Evolutionary conservation across 2,329 filamentous ascomycete genomes (phyloP).

Genomic region (Colletotrichum costaricense): DNA sequence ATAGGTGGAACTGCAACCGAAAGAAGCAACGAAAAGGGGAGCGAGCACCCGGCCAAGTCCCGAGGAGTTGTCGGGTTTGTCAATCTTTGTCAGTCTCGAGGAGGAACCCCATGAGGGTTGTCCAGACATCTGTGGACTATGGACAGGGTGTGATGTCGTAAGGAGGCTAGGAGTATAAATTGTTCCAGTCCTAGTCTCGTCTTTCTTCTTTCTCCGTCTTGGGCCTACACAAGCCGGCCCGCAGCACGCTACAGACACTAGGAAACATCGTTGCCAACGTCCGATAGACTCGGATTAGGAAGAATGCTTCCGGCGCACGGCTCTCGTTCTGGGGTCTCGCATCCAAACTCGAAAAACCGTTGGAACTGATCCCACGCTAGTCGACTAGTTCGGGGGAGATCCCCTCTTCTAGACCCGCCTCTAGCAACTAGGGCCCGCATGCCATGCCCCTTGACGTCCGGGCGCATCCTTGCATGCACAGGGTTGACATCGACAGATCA

Average conservation of each 20-base stretch:
- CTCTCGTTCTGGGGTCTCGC: not conserved
- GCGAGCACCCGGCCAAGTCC: not conserved
- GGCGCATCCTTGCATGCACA: not conserved
- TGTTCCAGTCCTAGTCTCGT: not conserved
- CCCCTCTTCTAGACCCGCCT: slow-evolving; percentile 3
- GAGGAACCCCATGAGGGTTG: not conserved
- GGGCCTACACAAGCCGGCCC: not conserved
- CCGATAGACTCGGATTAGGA: not conserved
- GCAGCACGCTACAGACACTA: too few species aligned
- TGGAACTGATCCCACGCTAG: slow-evolving; percentile 6
- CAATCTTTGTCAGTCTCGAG: slow-evolving; percentile 14
- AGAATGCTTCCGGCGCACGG: not conserved
- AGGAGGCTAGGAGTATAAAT: not conserved
- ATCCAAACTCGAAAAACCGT: not conserved
- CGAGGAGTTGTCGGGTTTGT: slow-evolving; percentile 1
- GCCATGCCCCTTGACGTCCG: not conserved
- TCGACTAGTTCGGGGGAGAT: not conserved
- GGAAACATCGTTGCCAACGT: not conserved
- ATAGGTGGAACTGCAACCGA: not conserved
- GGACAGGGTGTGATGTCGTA: not conserved
- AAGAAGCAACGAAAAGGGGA: slow-evolving; percentile 15
- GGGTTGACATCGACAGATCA: slow-evolving; percentile 9
- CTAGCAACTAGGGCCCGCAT: not conserved
- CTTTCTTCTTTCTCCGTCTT: not conserved
- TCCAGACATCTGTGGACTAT: not conserved